Evolutionary conservation across 441 rosid species (phyloP).

Genomic region (Heliophila coronopifolia): DNA sequence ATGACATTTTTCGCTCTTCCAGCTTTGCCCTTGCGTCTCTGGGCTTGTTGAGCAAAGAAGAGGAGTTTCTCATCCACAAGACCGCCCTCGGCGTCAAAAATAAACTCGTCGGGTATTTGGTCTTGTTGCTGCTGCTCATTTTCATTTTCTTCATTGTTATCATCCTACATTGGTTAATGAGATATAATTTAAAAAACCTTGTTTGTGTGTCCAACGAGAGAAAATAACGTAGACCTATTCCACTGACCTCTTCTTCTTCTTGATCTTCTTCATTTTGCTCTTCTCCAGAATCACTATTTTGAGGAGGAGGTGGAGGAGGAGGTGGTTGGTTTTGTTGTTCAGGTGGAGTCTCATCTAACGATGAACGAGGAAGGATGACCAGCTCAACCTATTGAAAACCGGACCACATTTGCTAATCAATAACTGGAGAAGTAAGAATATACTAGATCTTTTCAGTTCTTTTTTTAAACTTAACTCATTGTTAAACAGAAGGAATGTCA

Average conservation of each 20-base stretch:
- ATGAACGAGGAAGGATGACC: constrained; percentile 95
- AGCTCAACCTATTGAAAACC: constrained; percentile 68
- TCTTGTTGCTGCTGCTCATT: constrained; percentile 89
- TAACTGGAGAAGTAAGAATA: constrained; percentile 10
- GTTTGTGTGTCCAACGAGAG: neutral
- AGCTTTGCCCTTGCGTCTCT: constrained; percentile 84
- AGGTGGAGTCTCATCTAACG: constrained; percentile 67
- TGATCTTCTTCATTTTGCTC: constrained; percentile 83
- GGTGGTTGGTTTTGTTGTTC: constrained; percentile 91
- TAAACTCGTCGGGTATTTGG: constrained; percentile 92
- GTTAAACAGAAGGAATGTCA: too few relatives aligned
- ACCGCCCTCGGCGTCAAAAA: constrained; percentile 98
- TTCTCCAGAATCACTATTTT: constrained; percentile 69
- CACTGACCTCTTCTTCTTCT: constrained; percentile 51
- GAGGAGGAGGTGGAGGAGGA: constrained; percentile 95
- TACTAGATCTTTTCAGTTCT: too few relatives aligned
- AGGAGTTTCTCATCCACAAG: constrained; percentile 96
- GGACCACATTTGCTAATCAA: constrained; percentile 16
- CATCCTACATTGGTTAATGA: constrained; percentile 33
- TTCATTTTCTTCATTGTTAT: constrained; percentile 37
- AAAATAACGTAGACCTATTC: neutral
- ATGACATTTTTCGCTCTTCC: constrained; percentile 98
- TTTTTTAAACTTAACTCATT: too few relatives aligned
- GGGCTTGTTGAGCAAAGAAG: constrained; percentile 97
- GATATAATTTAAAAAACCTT: constrained; percentile 11